A percentile compares a stretch with the other conserved stretches of the same genome.
Conservation (phyloP, 768 basidiomycete species). For the Scleroderma bovista region DNA sequence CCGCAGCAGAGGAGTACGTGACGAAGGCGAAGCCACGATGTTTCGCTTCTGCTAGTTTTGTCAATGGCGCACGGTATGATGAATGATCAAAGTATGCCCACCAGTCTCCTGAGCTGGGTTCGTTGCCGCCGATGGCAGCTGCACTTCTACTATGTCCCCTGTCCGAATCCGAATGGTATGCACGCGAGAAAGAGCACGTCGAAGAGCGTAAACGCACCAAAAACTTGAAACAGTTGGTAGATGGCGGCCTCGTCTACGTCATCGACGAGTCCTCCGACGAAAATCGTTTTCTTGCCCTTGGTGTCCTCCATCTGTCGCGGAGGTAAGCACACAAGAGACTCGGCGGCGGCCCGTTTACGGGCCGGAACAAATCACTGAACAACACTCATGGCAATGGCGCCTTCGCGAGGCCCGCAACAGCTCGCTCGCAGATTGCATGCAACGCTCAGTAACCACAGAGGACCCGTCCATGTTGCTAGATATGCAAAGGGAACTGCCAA, state of each 20-base stretch:
- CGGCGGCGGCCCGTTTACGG: no score
- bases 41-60: conserved; percentile 49
- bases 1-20: conserved; percentile 71
- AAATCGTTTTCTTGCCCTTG: conserved; percentile 81
- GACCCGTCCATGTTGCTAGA: conserved; percentile 84
- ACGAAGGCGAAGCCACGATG: conserved; percentile 94
- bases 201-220: conserved; percentile 54
- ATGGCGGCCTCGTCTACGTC: conserved; percentile 77
- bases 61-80: conserved; percentile 1
- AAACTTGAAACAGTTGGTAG: conserved; percentile 77
- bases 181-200: background rate
- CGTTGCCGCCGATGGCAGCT: conserved; percentile 75
- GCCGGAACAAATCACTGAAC: no score
- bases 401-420: conserved; percentile 47
- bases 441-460: conserved; percentile 66
- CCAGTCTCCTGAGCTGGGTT: conserved; percentile 62
- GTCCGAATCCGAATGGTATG: conserved; percentile 7
- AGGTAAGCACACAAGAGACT: no score
- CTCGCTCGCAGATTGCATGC: conserved; percentile 58
- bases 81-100: conserved; percentile 17
- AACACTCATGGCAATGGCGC: conserved; percentile 38
- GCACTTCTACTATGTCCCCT: conserved; percentile 93
- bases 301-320: conserved; percentile 80
- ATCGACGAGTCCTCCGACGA: conserved; percentile 77
- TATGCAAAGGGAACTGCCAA: conserved; percentile 87